Base-by-base conservation (phyloP, 768 basidiomycete species). In the Crepidotus variabilis region DNA sequence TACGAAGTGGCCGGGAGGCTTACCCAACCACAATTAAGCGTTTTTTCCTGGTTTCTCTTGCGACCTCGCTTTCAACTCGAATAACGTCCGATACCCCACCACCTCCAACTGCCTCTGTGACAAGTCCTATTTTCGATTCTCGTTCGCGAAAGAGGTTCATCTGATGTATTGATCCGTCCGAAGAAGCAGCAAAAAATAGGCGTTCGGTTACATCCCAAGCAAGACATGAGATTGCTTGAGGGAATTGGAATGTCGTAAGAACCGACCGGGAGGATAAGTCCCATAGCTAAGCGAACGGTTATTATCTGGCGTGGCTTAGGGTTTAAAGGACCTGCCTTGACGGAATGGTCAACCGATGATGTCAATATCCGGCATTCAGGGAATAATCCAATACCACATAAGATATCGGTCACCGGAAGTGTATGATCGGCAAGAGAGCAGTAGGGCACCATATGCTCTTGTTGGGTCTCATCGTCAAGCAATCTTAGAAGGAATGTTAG, bases 351-450 rank as follows among this genome's bases (percentile, higher is more conserved):
- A 49, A 89, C 67, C 0, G 92, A 92, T 2, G 90, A 83, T 1
- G 94, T 91, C 60, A 95, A 77, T 24, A 90, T 71, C 58, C 90
- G 82, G 69, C 86, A 89, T 54, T 75, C 82, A 14, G 90, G 92
- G 70, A 91, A 95, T 4, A 76, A 60, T 13, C 94, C 94, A 39
- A 91, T 69, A 11, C 95, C 93, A 59, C 93, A 87, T 11, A 78
- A 69, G 32, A 98, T 80, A 63, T 91, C 89, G 6, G 89, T 89
- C 10, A 99, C 78, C 6, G 92, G 90, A 3, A 98, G 82, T 0
- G 95, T 97, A 67, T 99, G 97, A 69, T 98, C 96, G 18, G 89
- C 82, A 20, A 98, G 74, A 1, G 85, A 84, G 66, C 85, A 88
- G 65, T 86, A 90, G 2, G 94, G 88, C 56, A 86, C 75, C 2